A percentile compares a stretch with the other conserved stretches of the same genome.
phyloP scores from a whole-genome alignment of 2,329 filamentous ascomycete genomes.

The Penicillium freii region DNA sequence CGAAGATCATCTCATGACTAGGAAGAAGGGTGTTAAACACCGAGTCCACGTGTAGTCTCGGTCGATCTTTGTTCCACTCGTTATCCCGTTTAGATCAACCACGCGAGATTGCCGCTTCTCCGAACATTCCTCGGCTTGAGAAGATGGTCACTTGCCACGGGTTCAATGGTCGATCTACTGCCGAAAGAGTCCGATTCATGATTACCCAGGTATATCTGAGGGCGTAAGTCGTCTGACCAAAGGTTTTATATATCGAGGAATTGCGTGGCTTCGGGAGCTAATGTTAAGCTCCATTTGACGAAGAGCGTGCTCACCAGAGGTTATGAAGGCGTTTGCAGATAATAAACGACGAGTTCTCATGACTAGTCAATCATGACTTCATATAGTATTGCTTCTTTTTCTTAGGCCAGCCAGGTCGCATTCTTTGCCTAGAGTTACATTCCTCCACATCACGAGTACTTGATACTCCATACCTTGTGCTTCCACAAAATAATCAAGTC shows the following conservation, averaged over 20 bases:
- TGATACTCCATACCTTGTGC: background rate
- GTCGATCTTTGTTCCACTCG: background rate
- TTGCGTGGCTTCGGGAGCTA: background rate
- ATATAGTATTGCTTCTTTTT: background rate
- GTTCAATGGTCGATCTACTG: background rate
- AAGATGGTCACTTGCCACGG: background rate
- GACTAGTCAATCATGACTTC: background rate
- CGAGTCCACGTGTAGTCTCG: background rate
- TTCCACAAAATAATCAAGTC: background rate
- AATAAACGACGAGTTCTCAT: background rate
- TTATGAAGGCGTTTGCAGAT: background rate
- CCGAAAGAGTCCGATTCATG: background rate
- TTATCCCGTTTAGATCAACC: background rate
- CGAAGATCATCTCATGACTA: background rate
- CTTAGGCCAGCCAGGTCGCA: background rate
- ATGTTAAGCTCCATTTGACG: background rate
- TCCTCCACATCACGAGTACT: constrained; percentile 1
- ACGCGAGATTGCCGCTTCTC: background rate
- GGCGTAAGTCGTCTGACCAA: background rate
- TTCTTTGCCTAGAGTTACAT: constrained; percentile 3
- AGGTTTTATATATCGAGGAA: background rate
- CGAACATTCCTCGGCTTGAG: background rate
- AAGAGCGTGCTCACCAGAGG: background rate
- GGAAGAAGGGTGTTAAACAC: background rate
- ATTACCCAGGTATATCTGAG: background rate